Evolutionary conservation across 768 basidiomycete genomes (phyloP), one percentile per base, ranked within the genome.

Genomic region (Lentinula detonsa): DNA sequence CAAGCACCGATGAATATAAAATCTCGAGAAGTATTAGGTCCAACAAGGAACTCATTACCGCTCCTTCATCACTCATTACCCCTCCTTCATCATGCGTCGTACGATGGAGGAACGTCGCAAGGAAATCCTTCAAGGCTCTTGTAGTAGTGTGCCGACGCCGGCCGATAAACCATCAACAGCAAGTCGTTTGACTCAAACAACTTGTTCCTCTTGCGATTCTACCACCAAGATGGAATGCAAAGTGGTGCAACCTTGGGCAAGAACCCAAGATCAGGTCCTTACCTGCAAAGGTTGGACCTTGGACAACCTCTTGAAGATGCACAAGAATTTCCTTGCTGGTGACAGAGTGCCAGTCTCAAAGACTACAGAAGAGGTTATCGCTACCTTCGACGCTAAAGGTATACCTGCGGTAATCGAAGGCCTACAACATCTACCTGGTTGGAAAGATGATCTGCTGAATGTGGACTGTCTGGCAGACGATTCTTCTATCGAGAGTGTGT

Each of bases 391-490:
- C 51, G 52, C 63, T 4, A 63, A 67, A 15, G 89, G 88, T 1
- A 62, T 71, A 11, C 91, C 91, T 0, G 65, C 91, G 54, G 81
- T 93, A 31, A 79, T 94, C 15, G 74, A 83, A 61, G 82, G 80
- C 13, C 84, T 83, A 71, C 82, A 91, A 57, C 70, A 80, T 54
- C 78, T 80, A 49, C 64, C 73, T 0, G 62, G 68, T 2, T 93
- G 92, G 91, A 79, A 62, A 45, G 31, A 56, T 15, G 39, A 56
- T 11, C 11, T 56, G 15, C 16, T 56, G 13, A 40, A 13, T 42
- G 3, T 56, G 4, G 55, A 56, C 13, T 56, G 55, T 39, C 28
- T 56, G 23, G 31, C 15, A 33, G 28, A 43, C 9, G 13, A 40
- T 4, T 56, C 55, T 6, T 11, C 10, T 10, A 43, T 43, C 15